Evolutionary conservation across 2,329 filamentous ascomycete genomes (phyloP).

Genomic region (Coniochaeta sp.): DNA sequence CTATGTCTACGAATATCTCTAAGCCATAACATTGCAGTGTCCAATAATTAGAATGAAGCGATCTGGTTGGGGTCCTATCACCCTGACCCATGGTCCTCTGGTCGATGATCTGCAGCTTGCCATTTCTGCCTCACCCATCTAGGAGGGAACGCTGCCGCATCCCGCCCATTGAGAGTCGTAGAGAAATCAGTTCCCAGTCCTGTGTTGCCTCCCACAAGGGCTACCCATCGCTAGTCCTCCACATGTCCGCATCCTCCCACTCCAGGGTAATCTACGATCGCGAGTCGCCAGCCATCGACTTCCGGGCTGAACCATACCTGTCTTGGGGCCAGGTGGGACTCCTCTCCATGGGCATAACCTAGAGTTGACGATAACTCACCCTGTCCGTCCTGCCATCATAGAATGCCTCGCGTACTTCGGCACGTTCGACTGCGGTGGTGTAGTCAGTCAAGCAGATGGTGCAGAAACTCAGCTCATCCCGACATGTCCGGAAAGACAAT

Average conservation of each 20-base stretch:
- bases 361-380: no score
- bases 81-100: no score
- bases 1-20: no score
- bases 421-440: background rate
- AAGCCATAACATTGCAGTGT: no score
- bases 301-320: background rate
- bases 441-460: background rate
- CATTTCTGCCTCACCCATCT: constrained; percentile 1
- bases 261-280: background rate
- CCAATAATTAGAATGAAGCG: no score
- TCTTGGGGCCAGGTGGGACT: no score
- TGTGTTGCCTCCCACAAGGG: background rate
- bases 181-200: background rate
- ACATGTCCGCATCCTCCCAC: background rate
- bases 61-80: no score
- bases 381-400: background rate
- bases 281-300: constrained; percentile 1
- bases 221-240: background rate
- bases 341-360: no score
- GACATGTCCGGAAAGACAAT: background rate
- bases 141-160: background rate
- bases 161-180: background rate
- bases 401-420: background rate
- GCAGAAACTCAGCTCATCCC: background rate
- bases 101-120: background rate